Base-by-base conservation (phyloP, 352 stramenopile genomes). In the Phytophthora macrochlamydospora region DNA sequence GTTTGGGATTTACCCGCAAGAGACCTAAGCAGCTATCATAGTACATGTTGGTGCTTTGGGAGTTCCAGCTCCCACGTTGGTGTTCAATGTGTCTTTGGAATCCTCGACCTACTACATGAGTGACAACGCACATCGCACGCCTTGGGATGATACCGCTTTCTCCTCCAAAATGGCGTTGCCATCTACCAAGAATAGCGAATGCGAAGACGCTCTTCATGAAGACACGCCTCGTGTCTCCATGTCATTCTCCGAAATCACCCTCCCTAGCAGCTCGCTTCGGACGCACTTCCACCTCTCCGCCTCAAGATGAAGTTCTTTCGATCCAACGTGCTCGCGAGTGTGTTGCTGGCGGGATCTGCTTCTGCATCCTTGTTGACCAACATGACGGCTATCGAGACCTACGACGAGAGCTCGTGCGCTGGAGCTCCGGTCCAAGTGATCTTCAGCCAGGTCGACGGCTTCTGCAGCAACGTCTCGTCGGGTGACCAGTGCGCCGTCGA, bases 301-400 rank as follows among this genome's bases (percentile, higher is more conserved):
- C 32, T 32, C 51, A 30, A 1, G 1, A 73, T 65, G 56, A 58
- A 66, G 55, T 44, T 66, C 55, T 30, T 49, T 11, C 55, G 18
- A 44, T 43, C 43, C 18, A 32, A 11, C 12, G 30, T 42, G 3
- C 51, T 50, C 51, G 57, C 53, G 30, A 45, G 29, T 33, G 13
- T 70, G 2, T 5, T 65, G 7, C 28, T 70, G 30, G 42, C 38
- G 31, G 49, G 8, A n/a, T 56, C 33, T 12, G 31, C 18, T 29
- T 58, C 38, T 37, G 43, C 59, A 18, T 31, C 33, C 7, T 7
- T 29, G 1, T 7, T 44, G 2, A 49, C 40, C 2, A 53, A 56
- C 40, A 68, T 73, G 60, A 62, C 62, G 5, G 62, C 53, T 3
- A 37, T 71, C 11, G 13, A 65, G 46, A 29, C 60, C 18, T 71